These are phyloP conservation scores for Aspergillus taichungensis DNA, from an alignment of 495 filamentous ascomycete genomes.

Conservation along the genomic window DNA sequence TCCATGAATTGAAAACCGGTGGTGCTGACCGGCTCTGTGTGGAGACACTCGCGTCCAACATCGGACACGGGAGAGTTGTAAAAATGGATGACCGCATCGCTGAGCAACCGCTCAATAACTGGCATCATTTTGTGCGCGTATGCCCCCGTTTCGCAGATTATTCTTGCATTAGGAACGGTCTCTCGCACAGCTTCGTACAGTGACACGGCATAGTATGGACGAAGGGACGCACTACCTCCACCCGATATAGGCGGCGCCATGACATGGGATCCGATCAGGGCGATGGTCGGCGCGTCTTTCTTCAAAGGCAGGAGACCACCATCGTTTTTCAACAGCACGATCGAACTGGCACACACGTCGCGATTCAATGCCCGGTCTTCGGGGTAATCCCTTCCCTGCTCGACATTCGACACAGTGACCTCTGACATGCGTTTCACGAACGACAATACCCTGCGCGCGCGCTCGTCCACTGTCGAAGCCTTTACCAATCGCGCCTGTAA, in stretches of 20 bases:
- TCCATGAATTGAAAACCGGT: conserved; percentile 50
- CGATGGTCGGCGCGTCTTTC: conserved; percentile 46
- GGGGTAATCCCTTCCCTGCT: conserved; percentile 47
- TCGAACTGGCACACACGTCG: conserved; percentile 49
- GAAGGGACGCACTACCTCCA: conserved; percentile 68
- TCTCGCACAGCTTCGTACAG: conserved; percentile 55
- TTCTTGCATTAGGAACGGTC: conserved; percentile 40
- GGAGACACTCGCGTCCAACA: conserved; percentile 34
- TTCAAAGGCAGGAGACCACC: conserved; percentile 49
- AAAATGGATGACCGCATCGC: conserved; percentile 42
- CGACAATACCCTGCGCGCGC: conserved; percentile 48
- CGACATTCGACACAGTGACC: conserved; percentile 43
- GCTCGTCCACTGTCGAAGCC: conserved; percentile 42
- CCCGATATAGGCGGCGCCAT: conserved; percentile 62
- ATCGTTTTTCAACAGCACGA: conserved; percentile 73
- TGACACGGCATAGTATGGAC: conserved; percentile 63
- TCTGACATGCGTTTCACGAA: conserved; percentile 33
- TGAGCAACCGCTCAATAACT: conserved; percentile 37
- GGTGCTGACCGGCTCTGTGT: conserved; percentile 39
- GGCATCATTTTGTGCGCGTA: conserved; percentile 50
- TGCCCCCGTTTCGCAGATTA: conserved; percentile 47
- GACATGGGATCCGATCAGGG: conserved; percentile 69
- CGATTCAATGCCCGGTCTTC: conserved; percentile 55
- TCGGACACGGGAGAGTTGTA: conserved; percentile 42
- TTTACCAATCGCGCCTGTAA: conserved; percentile 51